Evolutionary conservation across 805 yeast genomes (phyloP).

Genomic region (Metschnikowia continentalis): DNA sequence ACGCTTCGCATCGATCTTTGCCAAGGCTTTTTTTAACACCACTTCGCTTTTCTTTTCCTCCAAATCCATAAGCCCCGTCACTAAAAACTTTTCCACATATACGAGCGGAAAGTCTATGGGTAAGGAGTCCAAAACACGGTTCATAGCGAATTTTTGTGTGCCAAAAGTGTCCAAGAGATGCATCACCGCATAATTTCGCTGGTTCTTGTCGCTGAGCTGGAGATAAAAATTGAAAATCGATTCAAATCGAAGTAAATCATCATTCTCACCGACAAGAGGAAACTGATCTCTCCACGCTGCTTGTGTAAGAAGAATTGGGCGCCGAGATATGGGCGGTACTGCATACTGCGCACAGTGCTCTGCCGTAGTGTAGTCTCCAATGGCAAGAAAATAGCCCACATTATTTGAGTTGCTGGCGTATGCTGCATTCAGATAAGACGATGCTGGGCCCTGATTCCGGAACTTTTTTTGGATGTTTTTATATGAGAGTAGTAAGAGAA

Average conservation of each 20-base stretch:
- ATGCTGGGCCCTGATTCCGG: not conserved
- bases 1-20: conserved; percentile 26
- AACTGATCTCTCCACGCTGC: not conserved
- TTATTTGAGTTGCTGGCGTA: not conserved
- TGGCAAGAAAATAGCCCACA: conserved; percentile 13
- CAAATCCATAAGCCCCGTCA: conserved; percentile 18
- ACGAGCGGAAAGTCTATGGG: conserved; percentile 31
- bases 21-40: conserved; percentile 24
- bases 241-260: conserved; percentile 12
- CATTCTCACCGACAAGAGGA: not conserved
- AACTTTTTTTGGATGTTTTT: not conserved
- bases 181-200: conserved; percentile 19
- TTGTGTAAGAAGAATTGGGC: conserved; percentile 15
- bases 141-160: conserved; percentile 15
- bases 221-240: conserved; percentile 20
- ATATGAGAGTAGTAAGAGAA: conserved; percentile 16
- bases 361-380: conserved; percentile 32
- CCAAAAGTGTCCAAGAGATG: conserved; percentile 30
- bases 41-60: conserved; percentile 18
- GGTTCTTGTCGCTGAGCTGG: conserved; percentile 3
- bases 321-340: conserved; percentile 21
- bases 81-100: conserved; percentile 26
- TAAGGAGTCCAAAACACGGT: conserved; percentile 25
- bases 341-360: conserved; percentile 27
- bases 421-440: not conserved